These are phyloP conservation scores for Colletotrichum truncatum DNA, from an alignment of 2,329 filamentous ascomycete genomes.

Conservation along the genomic window DNA sequence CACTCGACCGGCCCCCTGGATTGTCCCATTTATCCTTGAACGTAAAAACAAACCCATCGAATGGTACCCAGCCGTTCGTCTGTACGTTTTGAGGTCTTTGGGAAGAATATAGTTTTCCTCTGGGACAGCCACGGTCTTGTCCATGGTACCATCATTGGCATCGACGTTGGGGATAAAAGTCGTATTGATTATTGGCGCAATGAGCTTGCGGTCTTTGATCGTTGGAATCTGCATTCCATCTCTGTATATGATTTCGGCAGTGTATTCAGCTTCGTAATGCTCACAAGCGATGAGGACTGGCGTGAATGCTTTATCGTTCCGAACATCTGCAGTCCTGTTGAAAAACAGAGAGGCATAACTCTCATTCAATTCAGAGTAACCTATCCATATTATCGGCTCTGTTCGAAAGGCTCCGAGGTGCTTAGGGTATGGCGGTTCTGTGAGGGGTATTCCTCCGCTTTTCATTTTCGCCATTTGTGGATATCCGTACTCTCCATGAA, in stretches of 20 bases:
- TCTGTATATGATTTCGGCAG: constrained; percentile 37
- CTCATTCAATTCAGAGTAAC: constrained; percentile 38
- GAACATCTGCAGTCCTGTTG: neutral
- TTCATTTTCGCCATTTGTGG: constrained; percentile 34
- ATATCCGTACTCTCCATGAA: constrained; percentile 39
- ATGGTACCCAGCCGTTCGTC: constrained; percentile 41
- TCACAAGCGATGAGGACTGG: constrained; percentile 44
- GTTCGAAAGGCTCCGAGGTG: constrained; percentile 42
- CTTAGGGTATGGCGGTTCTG: constrained; percentile 32
- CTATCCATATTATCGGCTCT: constrained; percentile 45
- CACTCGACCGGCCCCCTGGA: constrained; percentile 35
- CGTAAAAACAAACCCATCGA: constrained; percentile 41
- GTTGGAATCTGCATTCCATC: constrained; percentile 36
- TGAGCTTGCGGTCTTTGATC: constrained; percentile 31
- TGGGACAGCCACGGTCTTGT: constrained; percentile 39
- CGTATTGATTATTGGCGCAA: constrained; percentile 40
- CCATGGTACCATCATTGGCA: constrained; percentile 41
- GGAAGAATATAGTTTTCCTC: constrained; percentile 38
- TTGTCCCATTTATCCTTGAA: constrained; percentile 39
- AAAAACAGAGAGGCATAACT: constrained; percentile 31
- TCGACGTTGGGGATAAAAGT: constrained; percentile 32
- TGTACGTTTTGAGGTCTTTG: constrained; percentile 35
- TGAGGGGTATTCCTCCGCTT: constrained; percentile 38
- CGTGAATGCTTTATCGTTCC: constrained; percentile 33
- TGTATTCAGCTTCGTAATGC: constrained; percentile 43